Conservation (phyloP, 805 yeast genomes). For the Brettanomyces sp. region DNA sequence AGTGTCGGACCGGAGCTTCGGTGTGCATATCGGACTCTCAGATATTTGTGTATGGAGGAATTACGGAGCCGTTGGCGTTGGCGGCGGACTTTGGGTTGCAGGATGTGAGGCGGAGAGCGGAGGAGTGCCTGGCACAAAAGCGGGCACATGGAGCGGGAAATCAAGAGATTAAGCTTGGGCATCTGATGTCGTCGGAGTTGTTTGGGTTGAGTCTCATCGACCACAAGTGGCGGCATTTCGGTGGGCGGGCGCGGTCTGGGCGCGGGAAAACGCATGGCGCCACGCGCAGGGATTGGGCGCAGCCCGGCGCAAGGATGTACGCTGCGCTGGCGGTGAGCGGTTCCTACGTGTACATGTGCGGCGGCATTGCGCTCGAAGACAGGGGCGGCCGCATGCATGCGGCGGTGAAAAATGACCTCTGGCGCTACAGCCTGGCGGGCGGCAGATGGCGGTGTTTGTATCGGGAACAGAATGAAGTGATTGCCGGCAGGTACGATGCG, state of each 20-base stretch:
- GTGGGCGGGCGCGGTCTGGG: slow-evolving; percentile 19
- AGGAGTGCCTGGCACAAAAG: slow-evolving; percentile 10
- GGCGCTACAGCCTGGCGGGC: slow-evolving; percentile 52
- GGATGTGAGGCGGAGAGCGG: slow-evolving; percentile 32
- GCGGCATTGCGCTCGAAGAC: slow-evolving; percentile 44
- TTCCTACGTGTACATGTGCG: slow-evolving; percentile 47
- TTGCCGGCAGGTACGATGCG: slow-evolving; percentile 40
- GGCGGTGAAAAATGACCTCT: slow-evolving; percentile 50
- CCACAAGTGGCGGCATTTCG: slow-evolving; percentile 41
- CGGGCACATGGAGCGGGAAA: neutral
- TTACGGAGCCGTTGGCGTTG: slow-evolving; percentile 47
- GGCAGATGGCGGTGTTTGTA: slow-evolving; percentile 46
- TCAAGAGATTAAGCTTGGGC: slow-evolving; percentile 1
- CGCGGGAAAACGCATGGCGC: neutral
- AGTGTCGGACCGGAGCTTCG: slow-evolving; percentile 63
- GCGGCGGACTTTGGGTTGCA: slow-evolving; percentile 26
- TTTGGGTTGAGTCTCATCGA: slow-evolving; percentile 53
- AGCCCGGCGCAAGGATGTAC: slow-evolving; percentile 37
- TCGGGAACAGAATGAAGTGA: slow-evolving; percentile 20
- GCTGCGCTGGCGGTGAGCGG: slow-evolving; percentile 48
- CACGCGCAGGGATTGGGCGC: slow-evolving; percentile 1
- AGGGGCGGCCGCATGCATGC: slow-evolving; percentile 9
- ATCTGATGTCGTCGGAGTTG: slow-evolving; percentile 51
- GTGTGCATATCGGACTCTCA: slow-evolving; percentile 48
- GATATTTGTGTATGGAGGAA: slow-evolving; percentile 61